Base-by-base conservation (phyloP, 1,139 yeast genomes). In the Blastobotrys ciferrii region DNA sequence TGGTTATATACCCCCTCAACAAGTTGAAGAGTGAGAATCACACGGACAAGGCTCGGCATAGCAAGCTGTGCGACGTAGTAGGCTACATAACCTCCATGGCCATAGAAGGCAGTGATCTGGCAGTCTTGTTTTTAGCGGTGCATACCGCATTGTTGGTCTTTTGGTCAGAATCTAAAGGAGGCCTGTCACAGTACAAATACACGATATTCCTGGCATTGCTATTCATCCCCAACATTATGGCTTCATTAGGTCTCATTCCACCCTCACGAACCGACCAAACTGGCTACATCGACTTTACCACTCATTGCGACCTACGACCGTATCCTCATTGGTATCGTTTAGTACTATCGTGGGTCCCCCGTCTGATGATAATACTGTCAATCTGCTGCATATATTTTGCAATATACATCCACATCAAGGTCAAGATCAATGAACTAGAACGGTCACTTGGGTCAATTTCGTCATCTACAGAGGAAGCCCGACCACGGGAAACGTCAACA, bases 41-140 rank as follows among this genome's bases (percentile, higher is more conserved):
- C 76, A 1, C 78, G 77, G 61, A 70, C 72, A 38, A 75, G 74
- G 41, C 31, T n/a, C 12, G 18, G 1, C 50, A 48, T 15, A 18
- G 52, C 18, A 65, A 63, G 7, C 79, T 83, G 56, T 80, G 84
- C 56, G 80, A 84, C 60, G 80, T 78, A 11, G 74, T 86, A 20
- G 96, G 95, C 1, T 87, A 85, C 70, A 78, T 87, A 65, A 83
- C 94, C 0, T 86, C 89, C 0, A 74, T 82, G 35, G 75, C 87
- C 2, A 45, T 55, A 18, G 60, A 54, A 44, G 58, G 58, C 9
- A 49, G 52, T 17, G 96, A 88, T 66, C 66, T 86, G 42, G 88
- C 92, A 28, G 86, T 87, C 48, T 68, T 87, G 33, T 75, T 85
- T 36, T 84, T 88, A 66, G 95, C 96, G 1, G 64, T 87, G 15